Evolutionary conservation across 352 stramenopile genomes (phyloP).

Genomic region (Globisporangium megalacanthum): DNA sequence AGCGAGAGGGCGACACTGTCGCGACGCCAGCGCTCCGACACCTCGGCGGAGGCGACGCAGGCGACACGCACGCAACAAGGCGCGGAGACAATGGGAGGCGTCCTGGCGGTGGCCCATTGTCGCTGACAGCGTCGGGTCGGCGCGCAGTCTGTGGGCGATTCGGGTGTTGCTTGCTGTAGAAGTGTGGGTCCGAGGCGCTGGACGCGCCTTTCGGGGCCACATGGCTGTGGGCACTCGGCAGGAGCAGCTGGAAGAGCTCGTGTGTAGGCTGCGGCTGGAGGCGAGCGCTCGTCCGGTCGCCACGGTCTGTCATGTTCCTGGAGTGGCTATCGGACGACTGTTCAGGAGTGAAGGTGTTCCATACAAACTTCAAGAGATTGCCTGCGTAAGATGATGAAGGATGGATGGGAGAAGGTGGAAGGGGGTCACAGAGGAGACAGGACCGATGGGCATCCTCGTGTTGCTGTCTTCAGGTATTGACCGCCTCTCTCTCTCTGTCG

Average conservation of each 20-base stretch:
- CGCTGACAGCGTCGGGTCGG: neutral
- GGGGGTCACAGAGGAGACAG: too few relatives aligned
- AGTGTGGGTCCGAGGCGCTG: slow-evolving; percentile 27
- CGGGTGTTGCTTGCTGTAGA: slow-evolving; percentile 18
- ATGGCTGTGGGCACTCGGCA: slow-evolving; percentile 27
- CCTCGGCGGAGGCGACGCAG: slow-evolving; percentile 6
- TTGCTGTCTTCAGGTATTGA: too few relatives aligned
- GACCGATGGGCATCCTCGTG: too few relatives aligned
- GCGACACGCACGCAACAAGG: neutral
- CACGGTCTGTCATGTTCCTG: neutral
- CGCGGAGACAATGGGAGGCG: slow-evolving; percentile 5
- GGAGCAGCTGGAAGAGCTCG: slow-evolving; percentile 30
- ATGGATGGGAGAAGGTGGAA: too few relatives aligned
- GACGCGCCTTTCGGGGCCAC: slow-evolving; percentile 21
- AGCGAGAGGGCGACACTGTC: neutral
- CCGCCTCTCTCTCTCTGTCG: too few relatives aligned
- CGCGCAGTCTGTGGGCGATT: slow-evolving; percentile 13
- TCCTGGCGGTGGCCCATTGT: too few relatives aligned
- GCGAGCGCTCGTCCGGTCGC: neutral
- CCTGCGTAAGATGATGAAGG: too few relatives aligned
- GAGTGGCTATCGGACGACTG: too few relatives aligned
- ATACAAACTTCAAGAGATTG: too few relatives aligned
- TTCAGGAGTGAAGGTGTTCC: too few relatives aligned
- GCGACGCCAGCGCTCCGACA: slow-evolving; percentile 21
- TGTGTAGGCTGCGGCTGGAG: slow-evolving; percentile 1